Evolutionary conservation across 2,329 filamentous ascomycete species (phyloP), one percentile per base, ranked within the genome.

Genomic region (Colletotrichum sp.): DNA sequence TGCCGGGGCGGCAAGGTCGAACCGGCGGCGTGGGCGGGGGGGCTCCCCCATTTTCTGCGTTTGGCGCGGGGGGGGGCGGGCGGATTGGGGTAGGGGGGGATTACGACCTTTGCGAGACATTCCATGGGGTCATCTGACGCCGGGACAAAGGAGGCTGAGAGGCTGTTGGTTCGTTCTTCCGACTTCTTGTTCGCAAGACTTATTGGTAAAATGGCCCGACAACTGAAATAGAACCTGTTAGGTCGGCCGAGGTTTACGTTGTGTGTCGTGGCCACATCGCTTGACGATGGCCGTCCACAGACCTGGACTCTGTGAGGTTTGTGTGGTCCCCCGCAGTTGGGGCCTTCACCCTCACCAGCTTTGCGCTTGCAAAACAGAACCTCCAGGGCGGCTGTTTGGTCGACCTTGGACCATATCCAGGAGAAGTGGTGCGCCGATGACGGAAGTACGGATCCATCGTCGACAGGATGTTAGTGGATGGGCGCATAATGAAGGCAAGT

Each of bases 91-190:
- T n/a, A 13, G 26, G 26, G 62, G 68, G 65, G 21, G 39, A 49
- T 57, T 75, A 44, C 44, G 30, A 72, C 63, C 59, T 72, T 64
- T 68, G 69, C 55, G 63, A 68, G 63, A 72, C 73, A 73, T 64
- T 68, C 39, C 26, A 68, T 28, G 69, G 68, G 69, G 69, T 72
- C 63, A 72, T 68, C 69, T 75, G 72, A 72, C 55, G 55, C 62
- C 36, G 36, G 26, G 69, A 32, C 30, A 44, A 55, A 62, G 60
- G 39, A 26, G 28, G 32, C 16, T 26, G 30, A 15, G 34, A 66
- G 67, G 49, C 26, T 63, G n/a, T 67, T 49, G 24, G 63, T 66
- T 24, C 36, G 9, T 72, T 44, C 28, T 12, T 30, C 21, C 5
- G 21, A 55, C 44, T n/a, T 21, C 18, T 24, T 59, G 69, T 55